Evolutionary conservation across 2,329 filamentous ascomycete genomes (phyloP), one percentile per base, ranked within the genome.

Genomic region (Diaporthe australafricana): DNA sequence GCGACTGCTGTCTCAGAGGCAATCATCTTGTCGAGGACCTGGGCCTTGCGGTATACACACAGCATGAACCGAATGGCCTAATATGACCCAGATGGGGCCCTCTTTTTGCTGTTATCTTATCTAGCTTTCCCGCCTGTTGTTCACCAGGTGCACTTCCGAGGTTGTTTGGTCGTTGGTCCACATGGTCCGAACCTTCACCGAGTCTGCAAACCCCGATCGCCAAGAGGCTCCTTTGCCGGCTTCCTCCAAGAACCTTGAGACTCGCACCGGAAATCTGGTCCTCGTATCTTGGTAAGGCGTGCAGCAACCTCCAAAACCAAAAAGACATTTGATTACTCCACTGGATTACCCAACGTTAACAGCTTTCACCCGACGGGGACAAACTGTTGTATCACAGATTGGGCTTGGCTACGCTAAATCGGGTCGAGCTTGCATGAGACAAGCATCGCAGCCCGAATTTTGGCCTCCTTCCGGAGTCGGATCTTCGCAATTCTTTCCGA

Each of bases 401-500:
- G 20, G 45, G 30, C 60, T 65, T 65, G 60, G 60, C 60, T 65
- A 65, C 60, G 30, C 60, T 65, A 30, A 30, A 65, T 50, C 50
- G 30, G 60, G 60, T 65, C 14, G n/a, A 65, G 12, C 60, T 50
- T 65, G 60, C 60, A 65, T 65, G 60, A 65, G 60, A 65, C 60
- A 48, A 38, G 60, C 60, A 65, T 65, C 27, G n/a, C 60, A 65
- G 60, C 60, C 60, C 60, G 47, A 50, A 47, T 38, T 35, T 50
- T 25, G 45, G 27, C 60, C 22, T 65, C 60, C 20, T 20, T 63
- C 27, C n/a, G 42, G 60, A 25, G 60, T 20, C 60, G 60, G 60
- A 50, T 50, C 45, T 38, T 65, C 60, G 60, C 60, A 65, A 65
- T 35, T 65, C 14, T 50, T 50, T 65, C 60, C 60, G 60, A 50